A percentile compares a stretch with the other conserved stretches of the same genome.
phyloP scores from a whole-genome alignment of 2,329 filamentous ascomycete species.

The Thielaviopsis musarum region DNA sequence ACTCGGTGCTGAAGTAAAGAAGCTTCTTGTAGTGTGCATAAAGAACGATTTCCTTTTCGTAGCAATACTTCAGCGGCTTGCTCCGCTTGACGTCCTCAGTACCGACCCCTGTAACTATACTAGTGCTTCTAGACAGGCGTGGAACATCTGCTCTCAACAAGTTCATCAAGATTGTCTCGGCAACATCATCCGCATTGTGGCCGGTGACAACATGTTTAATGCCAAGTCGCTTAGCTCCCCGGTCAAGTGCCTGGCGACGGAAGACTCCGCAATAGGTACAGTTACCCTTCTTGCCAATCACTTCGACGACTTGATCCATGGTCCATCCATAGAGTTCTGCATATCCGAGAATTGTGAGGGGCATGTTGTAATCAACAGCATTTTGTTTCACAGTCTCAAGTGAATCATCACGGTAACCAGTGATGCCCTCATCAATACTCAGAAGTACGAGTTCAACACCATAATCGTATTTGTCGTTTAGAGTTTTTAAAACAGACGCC shows the following conservation, averaged over 20 bases:
- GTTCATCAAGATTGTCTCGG: slow-evolving; percentile 97
- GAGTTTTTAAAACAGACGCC: slow-evolving; percentile 81
- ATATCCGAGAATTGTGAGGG: slow-evolving; percentile 82
- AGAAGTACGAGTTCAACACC: slow-evolving; percentile 72
- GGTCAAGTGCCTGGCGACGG: slow-evolving; percentile 78
- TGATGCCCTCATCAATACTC: slow-evolving; percentile 94
- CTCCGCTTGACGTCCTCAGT: slow-evolving; percentile 84
- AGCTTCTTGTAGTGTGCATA: slow-evolving; percentile 95
- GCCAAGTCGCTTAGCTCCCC: slow-evolving; percentile 70
- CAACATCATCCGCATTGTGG: slow-evolving; percentile 94
- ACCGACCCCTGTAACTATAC: slow-evolving; percentile 64
- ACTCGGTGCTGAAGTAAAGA: slow-evolving; percentile 97
- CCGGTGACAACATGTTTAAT: slow-evolving; percentile 93
- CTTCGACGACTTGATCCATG: slow-evolving; percentile 96
- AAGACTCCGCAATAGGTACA: slow-evolving; percentile 99
- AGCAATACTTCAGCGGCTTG: slow-evolving; percentile 95
- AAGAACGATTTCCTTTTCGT: slow-evolving; percentile 96
- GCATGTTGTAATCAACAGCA: slow-evolving; percentile 77
- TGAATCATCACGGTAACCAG: slow-evolving; percentile 89
- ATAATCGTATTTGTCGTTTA: slow-evolving; percentile 82
- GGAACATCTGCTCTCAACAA: slow-evolving; percentile 79
- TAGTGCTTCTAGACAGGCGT: slow-evolving; percentile 72
- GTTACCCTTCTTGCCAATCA: slow-evolving; percentile 94
- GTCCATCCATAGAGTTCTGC: slow-evolving; percentile 94
- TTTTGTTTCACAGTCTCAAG: slow-evolving; percentile 94